phyloP scores from a whole-genome alignment of 805 yeast genomes.

The Suhomyces xylopsoci region DNA sequence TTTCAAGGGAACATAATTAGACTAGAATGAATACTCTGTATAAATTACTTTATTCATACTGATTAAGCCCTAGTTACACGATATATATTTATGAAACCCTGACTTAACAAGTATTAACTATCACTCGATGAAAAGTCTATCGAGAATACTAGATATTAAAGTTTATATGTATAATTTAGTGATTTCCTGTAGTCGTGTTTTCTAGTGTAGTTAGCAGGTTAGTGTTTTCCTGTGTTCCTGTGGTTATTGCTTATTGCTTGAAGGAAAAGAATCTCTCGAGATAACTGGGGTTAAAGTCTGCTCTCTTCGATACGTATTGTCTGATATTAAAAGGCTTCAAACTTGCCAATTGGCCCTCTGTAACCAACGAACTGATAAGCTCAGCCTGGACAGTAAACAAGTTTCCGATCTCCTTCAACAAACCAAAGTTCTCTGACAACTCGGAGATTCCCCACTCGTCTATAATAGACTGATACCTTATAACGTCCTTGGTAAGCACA shows the following conservation, averaged over 20 bases:
- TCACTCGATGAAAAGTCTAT: too few species aligned
- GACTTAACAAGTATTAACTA: too few species aligned
- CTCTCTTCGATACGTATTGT: conserved; percentile 64
- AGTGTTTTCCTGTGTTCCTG: too few species aligned
- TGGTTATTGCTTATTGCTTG: background rate
- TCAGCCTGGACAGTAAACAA: conserved; percentile 83
- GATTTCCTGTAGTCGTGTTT: too few species aligned
- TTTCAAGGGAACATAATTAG: too few species aligned
- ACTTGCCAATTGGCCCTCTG: conserved; percentile 73
- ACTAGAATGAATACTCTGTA: too few species aligned
- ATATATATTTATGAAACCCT: too few species aligned
- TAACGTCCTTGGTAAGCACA: conserved; percentile 76
- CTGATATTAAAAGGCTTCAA: conserved; percentile 61
- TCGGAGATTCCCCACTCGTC: conserved; percentile 65
- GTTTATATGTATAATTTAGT: too few species aligned
- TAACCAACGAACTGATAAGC: conserved; percentile 69
- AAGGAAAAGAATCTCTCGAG: conserved; percentile 42
- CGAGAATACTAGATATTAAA: too few species aligned
- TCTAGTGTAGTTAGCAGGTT: too few species aligned
- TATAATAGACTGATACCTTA: conserved; percentile 65
- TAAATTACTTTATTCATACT: too few species aligned
- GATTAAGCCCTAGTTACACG: too few species aligned
- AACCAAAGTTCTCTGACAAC: conserved; percentile 59
- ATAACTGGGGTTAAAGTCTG: conserved; percentile 61
- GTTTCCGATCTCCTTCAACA: conserved; percentile 78